Evolutionary conservation across 2,329 filamentous ascomycete genomes (phyloP), one percentile per base, ranked within the genome.

Genomic region (Colletotrichum sp.): DNA sequence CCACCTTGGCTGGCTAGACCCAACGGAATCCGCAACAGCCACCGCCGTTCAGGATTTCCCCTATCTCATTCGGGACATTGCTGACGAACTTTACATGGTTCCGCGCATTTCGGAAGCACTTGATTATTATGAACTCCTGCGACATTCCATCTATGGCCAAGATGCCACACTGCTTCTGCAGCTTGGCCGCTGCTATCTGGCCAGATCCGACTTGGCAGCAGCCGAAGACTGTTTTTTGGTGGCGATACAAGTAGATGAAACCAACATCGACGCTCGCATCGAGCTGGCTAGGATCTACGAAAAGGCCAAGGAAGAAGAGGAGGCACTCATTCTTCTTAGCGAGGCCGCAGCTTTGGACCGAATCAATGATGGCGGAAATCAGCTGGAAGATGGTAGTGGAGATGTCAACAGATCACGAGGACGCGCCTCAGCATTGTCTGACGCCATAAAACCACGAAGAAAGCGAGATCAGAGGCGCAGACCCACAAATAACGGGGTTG

Each of bases 201-300:
- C 90, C 8, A 85, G 92, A 30, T 90, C 90, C 8, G 89, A 94
- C 70, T 88, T 91, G 24, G 88, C 91, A 36, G 91, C 94, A 48
- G 96, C 96, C 1, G 93, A 96, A 80, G 92, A 94, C 77, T 94
- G 92, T 81, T 97, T 96, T 79, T 89, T 95, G 28, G 91, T 91
- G 3, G 92, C 96, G 13, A 92, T 95, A 48, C 91, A 95, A 67
- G 89, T 92, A 75, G 94, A 97, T 77, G 87, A 92, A 60, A 88
- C 91, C 55, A 93, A 94, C 73, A 92, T 96, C 64, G 93, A 96
- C 77, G 94, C 95, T 52, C 93, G 95, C 52, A 92, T 94, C 34
- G 92, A 95, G 79, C 88, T 98, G 12, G 95, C 95, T 15, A 96
- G 94, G 80, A 91, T 98, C 83, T 98, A 97, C 80, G 95, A 97